Base-by-base conservation (phyloP, 1,139 yeast genomes). In the Debaryomyces coudertii region DNA sequence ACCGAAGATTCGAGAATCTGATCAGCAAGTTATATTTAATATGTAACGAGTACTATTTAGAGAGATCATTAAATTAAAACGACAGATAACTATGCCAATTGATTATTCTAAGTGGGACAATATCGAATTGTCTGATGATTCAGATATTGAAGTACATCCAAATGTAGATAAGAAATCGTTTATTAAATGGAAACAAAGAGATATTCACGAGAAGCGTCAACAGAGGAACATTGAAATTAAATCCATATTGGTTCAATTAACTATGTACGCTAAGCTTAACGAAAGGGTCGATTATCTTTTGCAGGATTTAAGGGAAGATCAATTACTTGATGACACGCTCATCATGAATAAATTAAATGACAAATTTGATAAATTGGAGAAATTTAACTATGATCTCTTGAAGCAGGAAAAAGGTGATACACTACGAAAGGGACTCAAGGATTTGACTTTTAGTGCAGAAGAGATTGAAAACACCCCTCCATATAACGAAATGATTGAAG, bases 21-120 rank as follows among this genome's bases (percentile, higher is more conserved):
- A 38, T 38, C 34, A 38, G 22, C 28, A 16, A 12, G 14, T 22
- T 12, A 28, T 20, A 20, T 33, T 33, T 33, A 33, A 33, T 9
- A 25, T 18, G 36, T 33, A 18, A 33, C 15, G 20, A 4, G 18
- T 33, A 29, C 24, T 8, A 5, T 16, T 33, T 33, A 33, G 14
- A 18, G 18, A 33, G 36, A 33, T 20, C 24, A 33, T 20, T 33
- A 5, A 18, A 11, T 2, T 14, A 29, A 6, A n/a, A 18, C 12
- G 18, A 29, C 7, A 30, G 14, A 12, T 37, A 57, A 40, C 24
- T 6, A 85, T 85, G 90, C 80, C 88, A 44, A 84, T 92, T 56
- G 99, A 93, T 63, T 93, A 93, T 68, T 90, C 97, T 11, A 93
- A 93, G 65, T 93, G 99, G 98, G 99, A 93, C 67, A 90, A 90